phyloP scores from a whole-genome alignment of 495 filamentous ascomycete species.

The Aspergillus egyptiacus region DNA sequence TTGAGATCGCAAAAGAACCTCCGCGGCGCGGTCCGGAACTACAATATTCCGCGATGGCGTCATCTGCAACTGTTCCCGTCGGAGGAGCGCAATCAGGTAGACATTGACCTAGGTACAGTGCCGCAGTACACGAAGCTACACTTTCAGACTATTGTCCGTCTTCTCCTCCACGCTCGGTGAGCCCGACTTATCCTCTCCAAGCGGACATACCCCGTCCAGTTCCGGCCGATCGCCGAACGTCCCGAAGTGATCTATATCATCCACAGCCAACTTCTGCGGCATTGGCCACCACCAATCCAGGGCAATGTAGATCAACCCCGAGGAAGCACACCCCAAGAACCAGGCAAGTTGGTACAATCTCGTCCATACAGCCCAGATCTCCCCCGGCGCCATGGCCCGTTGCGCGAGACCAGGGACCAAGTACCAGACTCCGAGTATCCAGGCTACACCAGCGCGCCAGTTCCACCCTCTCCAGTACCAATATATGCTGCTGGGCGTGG shows the following conservation, averaged over 20 bases:
- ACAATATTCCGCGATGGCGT: neutral
- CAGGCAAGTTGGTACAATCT: neutral
- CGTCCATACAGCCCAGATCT: neutral
- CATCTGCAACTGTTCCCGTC: no score
- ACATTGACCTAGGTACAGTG: no score
- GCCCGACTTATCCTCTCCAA: no score
- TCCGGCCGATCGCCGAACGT: slow-evolving; percentile 5
- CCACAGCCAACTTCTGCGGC: neutral
- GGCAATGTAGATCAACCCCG: neutral
- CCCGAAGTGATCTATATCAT: slow-evolving; percentile 3
- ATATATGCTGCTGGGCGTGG: neutral
- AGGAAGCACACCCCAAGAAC: neutral
- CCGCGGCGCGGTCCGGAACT: neutral
- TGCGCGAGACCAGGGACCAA: neutral
- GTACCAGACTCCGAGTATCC: slow-evolving; percentile 1
- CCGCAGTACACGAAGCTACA: no score
- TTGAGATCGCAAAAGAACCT: neutral
- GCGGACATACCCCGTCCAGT: no score
- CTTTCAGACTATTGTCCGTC: no score
- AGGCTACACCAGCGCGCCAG: neutral
- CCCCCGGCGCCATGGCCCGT: neutral
- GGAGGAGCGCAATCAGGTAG: no score
- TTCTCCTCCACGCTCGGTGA: no score
- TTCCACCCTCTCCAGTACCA: slow-evolving; percentile 1
- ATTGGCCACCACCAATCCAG: neutral